Percentiles rank a stretch among this genome's conserved stretches.
Conservation (phyloP, 257 asterid genomes). For the Lycium barbarum region DNA sequence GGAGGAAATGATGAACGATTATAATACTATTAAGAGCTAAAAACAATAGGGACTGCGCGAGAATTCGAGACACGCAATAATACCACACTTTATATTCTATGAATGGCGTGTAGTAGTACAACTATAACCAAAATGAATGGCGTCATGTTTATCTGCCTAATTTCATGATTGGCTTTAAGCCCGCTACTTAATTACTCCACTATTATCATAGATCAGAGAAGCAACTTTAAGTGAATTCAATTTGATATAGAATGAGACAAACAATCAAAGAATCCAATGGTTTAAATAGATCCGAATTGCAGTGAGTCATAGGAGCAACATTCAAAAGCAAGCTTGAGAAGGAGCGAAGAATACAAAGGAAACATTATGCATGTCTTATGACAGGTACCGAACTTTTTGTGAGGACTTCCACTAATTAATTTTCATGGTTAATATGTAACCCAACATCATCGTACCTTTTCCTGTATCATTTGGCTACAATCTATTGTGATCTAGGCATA, state of each 20-base stretch:
- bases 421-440: not conserved
- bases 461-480: not conserved
- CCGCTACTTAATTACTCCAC: slow-evolving; percentile 12
- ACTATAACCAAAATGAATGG: not conserved
- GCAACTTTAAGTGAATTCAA: not conserved
- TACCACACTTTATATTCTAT: not conserved
- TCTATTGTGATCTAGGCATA: not conserved
- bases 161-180: slow-evolving; percentile 15
- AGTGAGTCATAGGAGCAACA: not conserved
- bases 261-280: not conserved
- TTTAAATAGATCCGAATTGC: not conserved
- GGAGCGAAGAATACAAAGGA: not conserved
- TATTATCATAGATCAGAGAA: not conserved
- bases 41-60: not conserved
- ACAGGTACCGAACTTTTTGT: not conserved
- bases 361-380: not conserved
- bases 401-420: slow-evolving; percentile 14
- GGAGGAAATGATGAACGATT: not conserved
- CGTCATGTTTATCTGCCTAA: slow-evolving; percentile 21
- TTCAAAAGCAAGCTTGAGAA: not conserved
- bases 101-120: not conserved
- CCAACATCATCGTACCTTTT: not conserved
- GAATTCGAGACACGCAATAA: not conserved
- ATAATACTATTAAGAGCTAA: not conserved
- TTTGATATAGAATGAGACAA: not conserved